Evolutionary conservation across 495 filamentous ascomycete species (phyloP).

Genomic region (Platismatia glauca): DNA sequence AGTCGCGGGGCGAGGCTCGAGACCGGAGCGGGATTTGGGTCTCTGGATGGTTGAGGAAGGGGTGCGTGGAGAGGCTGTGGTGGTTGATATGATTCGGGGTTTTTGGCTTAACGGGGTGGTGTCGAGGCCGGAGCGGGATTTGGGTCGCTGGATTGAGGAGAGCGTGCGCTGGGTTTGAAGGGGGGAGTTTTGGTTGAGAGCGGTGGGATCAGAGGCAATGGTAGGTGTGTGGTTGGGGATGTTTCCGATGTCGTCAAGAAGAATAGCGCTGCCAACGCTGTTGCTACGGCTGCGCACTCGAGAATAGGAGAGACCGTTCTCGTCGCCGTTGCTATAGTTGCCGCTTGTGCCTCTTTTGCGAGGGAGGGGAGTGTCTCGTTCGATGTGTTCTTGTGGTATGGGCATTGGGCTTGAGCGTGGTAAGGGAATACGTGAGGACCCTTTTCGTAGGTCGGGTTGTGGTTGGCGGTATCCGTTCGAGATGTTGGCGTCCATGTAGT

Average conservation of each 20-base stretch:
- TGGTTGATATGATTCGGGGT: conserved; percentile 24
- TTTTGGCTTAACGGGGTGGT: not conserved
- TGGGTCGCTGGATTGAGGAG: conserved; percentile 27
- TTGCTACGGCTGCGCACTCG: conserved; percentile 64
- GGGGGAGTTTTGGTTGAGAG: conserved; percentile 27
- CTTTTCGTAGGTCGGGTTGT: conserved; percentile 38
- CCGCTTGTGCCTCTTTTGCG: conserved; percentile 49
- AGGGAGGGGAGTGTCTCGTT: conserved; percentile 58
- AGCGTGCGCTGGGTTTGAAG: conserved; percentile 20
- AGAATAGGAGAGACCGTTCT: conserved; percentile 50
- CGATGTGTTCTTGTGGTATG: conserved; percentile 58
- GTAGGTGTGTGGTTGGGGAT: conserved; percentile 31
- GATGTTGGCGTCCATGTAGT: conserved; percentile 32
- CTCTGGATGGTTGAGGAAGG: conserved; percentile 55
- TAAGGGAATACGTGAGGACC: conserved; percentile 74
- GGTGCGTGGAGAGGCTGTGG: conserved; percentile 49
- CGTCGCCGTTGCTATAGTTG: conserved; percentile 41
- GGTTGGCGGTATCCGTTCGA: conserved; percentile 29
- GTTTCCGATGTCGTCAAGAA: conserved; percentile 42
- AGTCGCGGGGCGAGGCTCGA: conserved; percentile 48
- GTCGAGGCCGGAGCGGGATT: not conserved
- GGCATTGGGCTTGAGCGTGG: conserved; percentile 67
- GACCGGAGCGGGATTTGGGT: conserved; percentile 55
- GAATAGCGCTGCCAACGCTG: conserved; percentile 50
- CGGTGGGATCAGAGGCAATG: conserved; percentile 40